These are phyloP conservation scores for Suillus hirtellus DNA, from an alignment of 768 basidiomycete species.

Conservation along the genomic window DNA sequence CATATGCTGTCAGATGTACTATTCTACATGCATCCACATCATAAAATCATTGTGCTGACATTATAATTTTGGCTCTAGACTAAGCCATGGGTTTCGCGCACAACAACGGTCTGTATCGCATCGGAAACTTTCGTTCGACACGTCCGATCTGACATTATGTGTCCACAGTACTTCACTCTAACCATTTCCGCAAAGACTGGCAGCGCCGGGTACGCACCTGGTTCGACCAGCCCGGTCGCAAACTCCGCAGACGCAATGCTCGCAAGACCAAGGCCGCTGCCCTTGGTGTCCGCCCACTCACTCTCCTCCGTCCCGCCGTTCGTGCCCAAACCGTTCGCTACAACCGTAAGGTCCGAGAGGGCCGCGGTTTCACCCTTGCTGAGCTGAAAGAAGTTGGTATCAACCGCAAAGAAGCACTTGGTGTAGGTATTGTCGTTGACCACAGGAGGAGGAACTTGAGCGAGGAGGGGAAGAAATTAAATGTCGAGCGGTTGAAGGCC, in stretches of 20 bases:
- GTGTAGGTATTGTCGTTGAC: slow-evolving; percentile 94
- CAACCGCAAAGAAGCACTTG: slow-evolving; percentile 88
- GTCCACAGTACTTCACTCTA: slow-evolving; percentile 76
- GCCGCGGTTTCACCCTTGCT: slow-evolving; percentile 91
- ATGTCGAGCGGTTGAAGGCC: slow-evolving; percentile 90
- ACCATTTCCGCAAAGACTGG: slow-evolving; percentile 99
- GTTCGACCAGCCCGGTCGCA: slow-evolving; percentile 99
- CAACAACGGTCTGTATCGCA: slow-evolving; percentile 33
- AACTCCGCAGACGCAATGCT: slow-evolving; percentile 90
- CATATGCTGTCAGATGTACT: slow-evolving; percentile 21
- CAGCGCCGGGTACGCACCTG: slow-evolving; percentile 94
- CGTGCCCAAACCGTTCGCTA: slow-evolving; percentile 96
- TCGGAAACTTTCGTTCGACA: slow-evolving; percentile 29
- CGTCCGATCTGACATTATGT: slow-evolving; percentile 5
- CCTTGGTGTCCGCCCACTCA: slow-evolving; percentile 89
- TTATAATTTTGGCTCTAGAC: slow-evolving; percentile 18
- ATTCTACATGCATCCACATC: neutral
- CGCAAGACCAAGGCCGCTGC: slow-evolving; percentile 88
- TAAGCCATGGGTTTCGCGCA: slow-evolving; percentile 39
- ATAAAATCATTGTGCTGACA: slow-evolving; percentile 17
- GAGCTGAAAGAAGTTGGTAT: slow-evolving; percentile 98
- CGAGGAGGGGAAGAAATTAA: slow-evolving; percentile 94
- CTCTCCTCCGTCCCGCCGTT: slow-evolving; percentile 94
- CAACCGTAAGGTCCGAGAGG: slow-evolving; percentile 96
- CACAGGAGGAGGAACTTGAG: slow-evolving; percentile 95